Base-by-base conservation (phyloP, 345 rosid genomes). In the Salix dunnii region DNA sequence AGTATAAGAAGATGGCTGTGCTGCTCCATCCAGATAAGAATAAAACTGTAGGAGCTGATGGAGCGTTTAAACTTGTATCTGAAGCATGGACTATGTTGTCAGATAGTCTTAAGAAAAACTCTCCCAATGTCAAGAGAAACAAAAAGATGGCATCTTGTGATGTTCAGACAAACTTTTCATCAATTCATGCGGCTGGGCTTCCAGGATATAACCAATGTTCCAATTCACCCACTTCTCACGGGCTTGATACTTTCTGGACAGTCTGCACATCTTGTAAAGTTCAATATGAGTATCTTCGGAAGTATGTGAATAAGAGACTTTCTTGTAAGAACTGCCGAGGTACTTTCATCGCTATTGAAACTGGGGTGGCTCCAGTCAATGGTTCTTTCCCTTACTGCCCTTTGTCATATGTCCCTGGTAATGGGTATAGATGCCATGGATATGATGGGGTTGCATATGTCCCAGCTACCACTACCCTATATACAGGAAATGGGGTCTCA, bases 251-350 rank as follows among this genome's bases (percentile, higher is more conserved):
- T 71, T 96, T 96, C 84, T 93, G 98, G 97, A 96, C 99, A 63
- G 97, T 96, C 43, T 96, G 99, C 82, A 93, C 99, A 7, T 91
- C 97, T 75, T 96, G 98, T 87, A 96, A 92, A 84, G 97, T 96
- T 82, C 99, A 96, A 87, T 96, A 96, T 49, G 98, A 96, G 86
- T 96, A 96, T 81, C 88, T 96, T 18, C 86, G 98, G 70, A 96
- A 96, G 92, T 96, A 96, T 71, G 95, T 93, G 81, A 96, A 96
- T 66, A 93, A 93, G 89, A 87, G 90, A 81, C 97, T 96, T 81
- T 96, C 99, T 9, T 96, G 99, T 82, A 96, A 96, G 92, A 96
- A 96, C 84, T 96, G 99, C 43, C 96, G 99, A 5, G 99, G 97
- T 70, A 90, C 95, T 25, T 96, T 93, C 67, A 80, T 91, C 69